These are phyloP conservation scores for Mycena leptocephala DNA, from an alignment of 768 basidiomycete genomes.

Conservation along the genomic window DNA sequence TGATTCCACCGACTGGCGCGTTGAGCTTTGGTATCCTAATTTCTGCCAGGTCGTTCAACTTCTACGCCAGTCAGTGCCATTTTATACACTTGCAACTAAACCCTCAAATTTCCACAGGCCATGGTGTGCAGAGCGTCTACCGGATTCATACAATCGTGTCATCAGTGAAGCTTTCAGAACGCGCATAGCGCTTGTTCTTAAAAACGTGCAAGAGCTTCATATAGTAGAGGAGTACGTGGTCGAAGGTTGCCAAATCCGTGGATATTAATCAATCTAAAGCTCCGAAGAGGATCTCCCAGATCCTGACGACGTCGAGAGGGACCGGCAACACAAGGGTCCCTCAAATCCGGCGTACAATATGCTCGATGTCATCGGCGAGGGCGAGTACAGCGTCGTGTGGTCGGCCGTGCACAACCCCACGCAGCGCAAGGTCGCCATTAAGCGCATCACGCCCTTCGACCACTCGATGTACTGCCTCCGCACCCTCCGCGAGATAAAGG, in stretches of 20 bases:
- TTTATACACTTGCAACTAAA: not conserved
- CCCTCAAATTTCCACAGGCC: not conserved
- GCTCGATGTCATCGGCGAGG: constrained; percentile 92
- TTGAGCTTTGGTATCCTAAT: not conserved
- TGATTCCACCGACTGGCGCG: not conserved
- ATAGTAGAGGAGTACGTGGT: too few species aligned
- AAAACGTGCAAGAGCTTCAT: too few species aligned
- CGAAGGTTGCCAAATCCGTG: too few species aligned
- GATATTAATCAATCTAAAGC: too few species aligned
- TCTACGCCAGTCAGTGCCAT: not conserved
- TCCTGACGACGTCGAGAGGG: too few species aligned
- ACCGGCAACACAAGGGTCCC: too few species aligned
- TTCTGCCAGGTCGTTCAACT: constrained; percentile 1
- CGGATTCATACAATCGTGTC: not conserved
- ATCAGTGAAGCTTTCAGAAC: not conserved
- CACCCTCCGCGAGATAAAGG: constrained; percentile 92
- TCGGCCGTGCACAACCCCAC: constrained; percentile 87
- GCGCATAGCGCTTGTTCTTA: too few species aligned
- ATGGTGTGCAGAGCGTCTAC: not conserved
- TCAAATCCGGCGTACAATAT: constrained; percentile 71
- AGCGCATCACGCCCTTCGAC: constrained; percentile 96
- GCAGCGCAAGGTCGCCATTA: constrained; percentile 93
- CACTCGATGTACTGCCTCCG: constrained; percentile 94
- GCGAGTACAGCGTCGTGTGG: constrained; percentile 93
- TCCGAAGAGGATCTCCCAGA: too few species aligned